Evolutionary conservation across 2,329 filamentous ascomycete genomes (phyloP).

Genomic region (Penicillium sp.): DNA sequence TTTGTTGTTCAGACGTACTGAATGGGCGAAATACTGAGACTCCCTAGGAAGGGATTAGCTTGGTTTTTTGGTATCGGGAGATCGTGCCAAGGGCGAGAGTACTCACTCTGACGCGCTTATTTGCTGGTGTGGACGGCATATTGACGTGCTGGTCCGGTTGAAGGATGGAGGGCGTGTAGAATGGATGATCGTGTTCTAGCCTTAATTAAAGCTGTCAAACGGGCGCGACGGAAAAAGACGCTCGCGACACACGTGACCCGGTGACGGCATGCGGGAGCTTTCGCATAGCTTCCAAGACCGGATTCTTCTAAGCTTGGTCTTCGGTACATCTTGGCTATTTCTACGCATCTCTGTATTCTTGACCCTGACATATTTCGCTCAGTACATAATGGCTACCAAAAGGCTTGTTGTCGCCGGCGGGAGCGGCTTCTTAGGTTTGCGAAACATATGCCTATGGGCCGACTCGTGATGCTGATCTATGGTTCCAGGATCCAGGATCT

Average conservation of each 20-base stretch:
- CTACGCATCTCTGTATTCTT: not conserved
- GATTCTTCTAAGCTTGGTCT: constrained; percentile 11
- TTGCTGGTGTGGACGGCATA: constrained; percentile 56
- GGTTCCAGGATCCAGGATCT: constrained; percentile 69
- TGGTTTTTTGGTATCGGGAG: not conserved
- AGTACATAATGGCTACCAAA: constrained; percentile 60
- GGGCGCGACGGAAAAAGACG: constrained; percentile 6
- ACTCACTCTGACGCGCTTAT: constrained; percentile 54
- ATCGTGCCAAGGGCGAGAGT: not conserved
- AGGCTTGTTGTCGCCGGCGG: constrained; percentile 88
- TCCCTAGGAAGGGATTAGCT: constrained; percentile 36
- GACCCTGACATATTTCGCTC: not conserved
- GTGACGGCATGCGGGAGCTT: constrained; percentile 23
- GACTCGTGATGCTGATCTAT: constrained; percentile 12
- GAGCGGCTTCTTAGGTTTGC: constrained; percentile 79
- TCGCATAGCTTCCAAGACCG: constrained; percentile 9
- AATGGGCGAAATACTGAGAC: constrained; percentile 50
- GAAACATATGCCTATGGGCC: constrained; percentile 22
- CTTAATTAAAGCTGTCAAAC: not conserved
- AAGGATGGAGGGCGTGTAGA: not conserved
- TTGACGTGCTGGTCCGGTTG: constrained; percentile 4
- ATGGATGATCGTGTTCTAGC: not conserved
- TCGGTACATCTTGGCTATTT: not conserved
- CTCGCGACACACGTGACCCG: constrained; percentile 24
- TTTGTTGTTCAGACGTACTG: constrained; percentile 30